Base-by-base conservation (phyloP, 1,284 basidiomycete genomes). In the Melampsora occidentalis region DNA sequence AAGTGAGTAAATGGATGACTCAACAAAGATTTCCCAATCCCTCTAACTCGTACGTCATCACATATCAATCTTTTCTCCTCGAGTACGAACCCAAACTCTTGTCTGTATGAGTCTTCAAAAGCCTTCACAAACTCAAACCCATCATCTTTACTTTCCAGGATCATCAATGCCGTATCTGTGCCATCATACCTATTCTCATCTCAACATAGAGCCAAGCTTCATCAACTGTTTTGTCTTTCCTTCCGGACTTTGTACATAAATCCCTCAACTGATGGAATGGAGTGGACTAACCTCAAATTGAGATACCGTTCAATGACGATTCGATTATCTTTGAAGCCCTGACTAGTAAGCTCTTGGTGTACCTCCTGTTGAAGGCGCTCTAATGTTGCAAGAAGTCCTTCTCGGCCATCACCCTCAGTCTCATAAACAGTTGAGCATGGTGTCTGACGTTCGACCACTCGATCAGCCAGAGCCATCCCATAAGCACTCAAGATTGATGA, bases 401-500 rank as follows among this genome's bases (percentile, higher is more conserved):
- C 25, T 33, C 79, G 69, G 3, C 59, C 51, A 9, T 77, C 71
- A 0, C 77, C 70, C 0, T 59, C 51, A 0, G 76, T 76, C 5
- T 68, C 71, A 81, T 82, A 83, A 4, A 78, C 79, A 61, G 81
- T 79, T 20, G 80, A 80, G 53, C 78, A 80, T 14, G 82, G 82
- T 59, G 79, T 79, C 61, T 82, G 82, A 53, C 79, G 77, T 70
- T 83, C 82, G 77, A 77, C 20, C 10, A 77, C 75, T 7, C 92
- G 87, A 83, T 97, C 93, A 1, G 93, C 92, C 1, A 96, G 86
- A 7, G 92, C 91, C 42, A 95, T 87, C 1, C 94, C 94, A 80
- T 94, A 97, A 0, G 94, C 94, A 1, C 91, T 93, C 2, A 97
- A 86, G 77, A 94, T 92, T 5, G 90, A 93, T 66, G 90, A 92